phyloP scores from a whole-genome alignment of 2,329 filamentous ascomycete species.

The Chalaropsis thielavioides region DNA sequence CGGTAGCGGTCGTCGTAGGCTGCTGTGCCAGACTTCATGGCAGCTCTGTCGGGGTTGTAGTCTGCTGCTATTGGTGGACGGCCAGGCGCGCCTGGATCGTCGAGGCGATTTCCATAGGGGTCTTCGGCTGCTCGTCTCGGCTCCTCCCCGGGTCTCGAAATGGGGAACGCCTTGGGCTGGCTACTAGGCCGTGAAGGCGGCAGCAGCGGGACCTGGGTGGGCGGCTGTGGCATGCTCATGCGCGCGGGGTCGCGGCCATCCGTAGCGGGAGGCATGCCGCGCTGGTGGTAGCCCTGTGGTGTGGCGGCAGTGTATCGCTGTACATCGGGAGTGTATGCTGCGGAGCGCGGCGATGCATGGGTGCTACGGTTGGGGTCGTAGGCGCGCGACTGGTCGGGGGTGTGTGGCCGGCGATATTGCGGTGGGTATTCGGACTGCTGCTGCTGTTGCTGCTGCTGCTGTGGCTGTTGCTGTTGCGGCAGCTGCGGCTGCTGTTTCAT shows the following conservation, averaged over 20 bases:
- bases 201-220: slow-evolving; percentile 22
- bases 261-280: slow-evolving; percentile 32
- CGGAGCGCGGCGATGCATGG: slow-evolving; percentile 34
- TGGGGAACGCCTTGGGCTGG: slow-evolving; percentile 37
- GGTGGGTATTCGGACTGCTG: slow-evolving; percentile 40
- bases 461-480: not conserved
- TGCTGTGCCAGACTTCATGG: slow-evolving; percentile 26
- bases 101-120: slow-evolving; percentile 37
- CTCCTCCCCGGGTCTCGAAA: slow-evolving; percentile 28
- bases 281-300: slow-evolving; percentile 39
- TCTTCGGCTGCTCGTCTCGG: slow-evolving; percentile 32
- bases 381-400: slow-evolving; percentile 51
- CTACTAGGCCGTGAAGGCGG: slow-evolving; percentile 37
- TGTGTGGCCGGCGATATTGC: slow-evolving; percentile 50
- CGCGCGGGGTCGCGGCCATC: slow-evolving; percentile 30
- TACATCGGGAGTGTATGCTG: slow-evolving; percentile 41
- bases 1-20: slow-evolving; percentile 41
- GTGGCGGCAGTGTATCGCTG: slow-evolving; percentile 39
- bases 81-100: slow-evolving; percentile 23
- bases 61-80: slow-evolving; percentile 28
- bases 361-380: slow-evolving; percentile 35
- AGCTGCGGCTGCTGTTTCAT: not conserved
- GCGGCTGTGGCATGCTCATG: slow-evolving; percentile 12
- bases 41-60: slow-evolving; percentile 39
- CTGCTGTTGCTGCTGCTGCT: not conserved